Percentiles rank a stretch among this genome's conserved stretches.
Evolutionary conservation across 148 eudicot genomes (phyloP).

Genomic region (Amaranthus palmeri): DNA sequence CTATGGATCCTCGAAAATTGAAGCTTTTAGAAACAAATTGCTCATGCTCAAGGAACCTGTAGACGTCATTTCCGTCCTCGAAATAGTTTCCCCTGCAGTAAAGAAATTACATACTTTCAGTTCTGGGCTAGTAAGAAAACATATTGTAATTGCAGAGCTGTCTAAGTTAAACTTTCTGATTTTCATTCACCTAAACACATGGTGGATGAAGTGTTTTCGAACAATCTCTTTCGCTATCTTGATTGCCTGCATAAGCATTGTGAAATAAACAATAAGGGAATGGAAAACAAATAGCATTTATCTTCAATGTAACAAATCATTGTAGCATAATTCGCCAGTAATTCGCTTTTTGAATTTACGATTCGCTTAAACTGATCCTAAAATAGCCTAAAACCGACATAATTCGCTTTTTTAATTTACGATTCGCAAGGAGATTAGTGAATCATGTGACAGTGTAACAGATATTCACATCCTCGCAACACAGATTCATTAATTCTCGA

Average conservation of each 20-base stretch:
- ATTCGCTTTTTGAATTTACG: too few relatives aligned
- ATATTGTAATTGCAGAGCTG: not conserved
- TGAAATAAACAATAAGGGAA: not conserved
- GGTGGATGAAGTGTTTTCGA: constrained; percentile 78
- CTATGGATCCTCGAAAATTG: constrained; percentile 66
- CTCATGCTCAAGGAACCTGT: constrained; percentile 87
- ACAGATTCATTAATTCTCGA: too few relatives aligned
- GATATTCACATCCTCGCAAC: too few relatives aligned
- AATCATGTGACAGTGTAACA: too few relatives aligned
- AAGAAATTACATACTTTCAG: not conserved
- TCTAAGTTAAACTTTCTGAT: not conserved
- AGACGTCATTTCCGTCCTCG: constrained; percentile 66
- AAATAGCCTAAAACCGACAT: too few relatives aligned
- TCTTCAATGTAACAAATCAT: not conserved
- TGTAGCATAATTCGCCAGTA: too few relatives aligned
- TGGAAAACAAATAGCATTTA: not conserved
- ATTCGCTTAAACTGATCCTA: too few relatives aligned
- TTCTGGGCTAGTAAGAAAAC: not conserved
- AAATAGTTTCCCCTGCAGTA: constrained; percentile 57
- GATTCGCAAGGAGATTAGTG: too few relatives aligned
- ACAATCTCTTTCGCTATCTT: constrained; percentile 69
- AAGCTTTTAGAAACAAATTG: constrained; percentile 70
- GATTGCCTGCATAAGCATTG: constrained; percentile 55
- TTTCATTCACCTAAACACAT: constrained; percentile 61
- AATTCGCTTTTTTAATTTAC: too few relatives aligned